phyloP scores from a whole-genome alignment of 2,329 filamentous ascomycete genomes.

The Ceratocystis destructans region DNA sequence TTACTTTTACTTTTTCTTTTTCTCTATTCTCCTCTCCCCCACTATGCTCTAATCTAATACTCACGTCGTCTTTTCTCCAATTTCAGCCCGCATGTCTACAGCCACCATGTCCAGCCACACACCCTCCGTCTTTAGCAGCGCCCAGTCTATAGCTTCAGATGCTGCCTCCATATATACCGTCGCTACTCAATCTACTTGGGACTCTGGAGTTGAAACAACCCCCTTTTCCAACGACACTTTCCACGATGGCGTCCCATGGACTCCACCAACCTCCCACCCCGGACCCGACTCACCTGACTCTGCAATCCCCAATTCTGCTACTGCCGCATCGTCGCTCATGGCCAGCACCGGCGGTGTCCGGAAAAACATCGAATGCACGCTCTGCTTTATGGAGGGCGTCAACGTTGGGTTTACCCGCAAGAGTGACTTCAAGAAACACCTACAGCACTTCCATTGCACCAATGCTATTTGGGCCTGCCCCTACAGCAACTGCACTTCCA shows the following conservation, averaged over 20 bases:
- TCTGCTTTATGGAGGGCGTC: constrained; percentile 35
- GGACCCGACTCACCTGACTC: constrained; percentile 18
- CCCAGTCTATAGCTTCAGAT: constrained; percentile 30
- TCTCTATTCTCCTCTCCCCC: background rate
- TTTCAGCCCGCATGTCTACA: constrained; percentile 29
- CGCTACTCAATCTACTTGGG: constrained; percentile 18
- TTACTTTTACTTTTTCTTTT: background rate
- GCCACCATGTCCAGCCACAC: constrained; percentile 30
- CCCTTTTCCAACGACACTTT: constrained; percentile 13
- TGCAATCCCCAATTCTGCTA: constrained; percentile 13
- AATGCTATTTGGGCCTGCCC: constrained; percentile 33
- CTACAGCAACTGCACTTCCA: constrained; percentile 30
- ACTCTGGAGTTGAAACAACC: constrained; percentile 13
- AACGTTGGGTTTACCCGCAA: constrained; percentile 34
- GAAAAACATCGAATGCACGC: constrained; percentile 29
- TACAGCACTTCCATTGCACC: constrained; percentile 35
- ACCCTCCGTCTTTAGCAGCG: constrained; percentile 31
- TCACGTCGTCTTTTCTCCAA: constrained; percentile 1
- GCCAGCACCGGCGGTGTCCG: constrained; percentile 11
- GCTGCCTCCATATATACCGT: constrained; percentile 18
- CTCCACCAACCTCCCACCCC: constrained; percentile 11
- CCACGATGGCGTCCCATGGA: constrained; percentile 18
- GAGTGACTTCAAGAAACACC: constrained; percentile 36
- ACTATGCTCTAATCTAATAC: background rate
- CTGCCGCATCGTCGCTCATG: constrained; percentile 20